Conservation (phyloP, 306 rosid genomes). For the Citrullus amarus region DNA sequence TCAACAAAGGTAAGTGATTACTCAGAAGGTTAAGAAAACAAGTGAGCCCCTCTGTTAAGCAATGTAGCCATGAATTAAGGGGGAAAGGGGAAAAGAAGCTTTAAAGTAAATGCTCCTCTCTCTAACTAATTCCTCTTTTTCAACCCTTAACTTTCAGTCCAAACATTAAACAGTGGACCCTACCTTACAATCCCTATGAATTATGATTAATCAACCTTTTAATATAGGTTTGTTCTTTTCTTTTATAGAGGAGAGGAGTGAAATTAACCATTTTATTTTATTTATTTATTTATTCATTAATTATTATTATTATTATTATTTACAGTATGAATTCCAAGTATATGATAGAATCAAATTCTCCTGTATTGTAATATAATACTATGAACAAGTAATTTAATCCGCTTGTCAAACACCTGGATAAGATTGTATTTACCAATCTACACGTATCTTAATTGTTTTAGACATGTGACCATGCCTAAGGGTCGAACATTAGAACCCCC, state of each 20-base stretch:
- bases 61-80: constrained; percentile 3
- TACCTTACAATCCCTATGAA: not conserved
- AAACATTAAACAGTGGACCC: not conserved
- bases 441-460: too few relatives aligned
- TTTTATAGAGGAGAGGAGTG: not conserved
- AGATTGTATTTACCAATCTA: too few relatives aligned
- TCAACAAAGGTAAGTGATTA: not conserved
- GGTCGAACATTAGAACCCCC: too few relatives aligned
- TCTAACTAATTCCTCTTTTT: not conserved
- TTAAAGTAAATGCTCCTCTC: not conserved
- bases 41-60: not conserved
- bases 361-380: too few relatives aligned
- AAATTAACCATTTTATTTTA: not conserved
- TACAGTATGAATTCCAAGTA: too few relatives aligned
- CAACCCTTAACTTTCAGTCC: not conserved
- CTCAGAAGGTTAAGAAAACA: not conserved
- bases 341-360: too few relatives aligned
- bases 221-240: not conserved
- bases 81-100: not conserved
- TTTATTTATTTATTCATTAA: too few relatives aligned
- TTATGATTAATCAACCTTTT: not conserved
- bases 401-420: too few relatives aligned
- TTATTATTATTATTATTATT: too few relatives aligned
- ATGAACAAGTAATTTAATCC: too few relatives aligned
- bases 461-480: too few relatives aligned